These are phyloP conservation scores for Suhomyces anneliseae DNA, from an alignment of 1,139 yeast genomes.

Conservation along the genomic window DNA sequence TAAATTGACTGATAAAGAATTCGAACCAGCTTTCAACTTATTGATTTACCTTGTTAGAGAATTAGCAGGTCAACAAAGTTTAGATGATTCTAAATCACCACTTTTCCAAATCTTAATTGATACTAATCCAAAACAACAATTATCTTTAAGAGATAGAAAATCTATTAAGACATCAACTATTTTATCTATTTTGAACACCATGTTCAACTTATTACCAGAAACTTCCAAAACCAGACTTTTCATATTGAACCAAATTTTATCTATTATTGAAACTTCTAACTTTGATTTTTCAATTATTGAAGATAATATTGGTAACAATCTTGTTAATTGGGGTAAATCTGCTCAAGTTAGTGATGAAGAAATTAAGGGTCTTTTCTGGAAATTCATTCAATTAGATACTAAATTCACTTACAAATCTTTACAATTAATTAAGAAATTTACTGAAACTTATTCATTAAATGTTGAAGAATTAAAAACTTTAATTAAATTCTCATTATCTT, in stretches of 20 bases:
- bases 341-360: slow-evolving; percentile 27
- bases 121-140: slow-evolving; percentile 39
- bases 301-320: slow-evolving; percentile 37
- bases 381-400: slow-evolving; percentile 38
- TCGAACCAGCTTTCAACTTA: slow-evolving; percentile 48
- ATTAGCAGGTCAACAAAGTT: slow-evolving; percentile 28
- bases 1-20: slow-evolving; percentile 44
- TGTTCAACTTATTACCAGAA: slow-evolving; percentile 46
- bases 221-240: slow-evolving; percentile 33
- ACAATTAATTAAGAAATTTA: slow-evolving; percentile 37
- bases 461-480: slow-evolving; percentile 34
- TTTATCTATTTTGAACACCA: slow-evolving; percentile 42
- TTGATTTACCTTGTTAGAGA: slow-evolving; percentile 37
- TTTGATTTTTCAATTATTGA: slow-evolving; percentile 38
- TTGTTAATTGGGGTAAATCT: slow-evolving; percentile 36
- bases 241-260: slow-evolving; percentile 35
- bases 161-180: slow-evolving; percentile 46
- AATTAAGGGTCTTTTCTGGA: slow-evolving; percentile 39
- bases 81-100: slow-evolving; percentile 27
- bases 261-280: slow-evolving; percentile 31
- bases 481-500: slow-evolving; percentile 38
- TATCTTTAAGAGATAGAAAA: slow-evolving; percentile 49
- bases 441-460: slow-evolving; percentile 25
- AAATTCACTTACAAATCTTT: slow-evolving; percentile 32
- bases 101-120: slow-evolving; percentile 34